Conservation (phyloP, 805 yeast genomes). For the Nakazawaea holstii region DNA sequence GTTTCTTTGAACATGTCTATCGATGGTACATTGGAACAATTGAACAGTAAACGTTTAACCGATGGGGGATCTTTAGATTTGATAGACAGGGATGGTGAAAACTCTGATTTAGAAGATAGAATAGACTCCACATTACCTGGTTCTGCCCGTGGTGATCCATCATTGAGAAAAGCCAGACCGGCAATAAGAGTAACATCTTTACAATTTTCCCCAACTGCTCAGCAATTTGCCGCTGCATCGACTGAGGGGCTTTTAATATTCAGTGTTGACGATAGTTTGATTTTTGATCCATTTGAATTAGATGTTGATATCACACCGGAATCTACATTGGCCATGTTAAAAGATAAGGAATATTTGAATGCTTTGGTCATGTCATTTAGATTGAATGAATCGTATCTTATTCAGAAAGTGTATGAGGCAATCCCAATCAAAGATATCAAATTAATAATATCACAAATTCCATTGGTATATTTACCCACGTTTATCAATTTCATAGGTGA, state of each 20-base stretch:
- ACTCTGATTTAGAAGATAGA: constrained; percentile 80
- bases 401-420: constrained; percentile 67
- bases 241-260: constrained; percentile 88
- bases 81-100: constrained; percentile 81
- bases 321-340: constrained; percentile 54
- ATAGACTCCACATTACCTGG: constrained; percentile 80
- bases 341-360: constrained; percentile 58
- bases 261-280: constrained; percentile 66
- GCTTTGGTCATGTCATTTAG: constrained; percentile 93
- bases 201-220: constrained; percentile 83
- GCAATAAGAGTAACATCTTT: constrained; percentile 78
- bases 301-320: constrained; percentile 90
- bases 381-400: constrained; percentile 72
- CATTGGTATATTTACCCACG: constrained; percentile 68
- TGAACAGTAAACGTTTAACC: constrained; percentile 79
- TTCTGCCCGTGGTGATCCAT: constrained; percentile 70
- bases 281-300: constrained; percentile 92
- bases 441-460: constrained; percentile 64
- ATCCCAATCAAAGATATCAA: constrained; percentile 68
- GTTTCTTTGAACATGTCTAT: constrained; percentile 87
- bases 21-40: constrained; percentile 76
- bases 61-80: constrained; percentile 83
- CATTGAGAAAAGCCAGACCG: constrained; percentile 70
- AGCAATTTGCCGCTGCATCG: constrained; percentile 89
- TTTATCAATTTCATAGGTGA: constrained; percentile 66